Base-by-base conservation (phyloP, 305 asterid genomes). In the Galium porrigens region DNA sequence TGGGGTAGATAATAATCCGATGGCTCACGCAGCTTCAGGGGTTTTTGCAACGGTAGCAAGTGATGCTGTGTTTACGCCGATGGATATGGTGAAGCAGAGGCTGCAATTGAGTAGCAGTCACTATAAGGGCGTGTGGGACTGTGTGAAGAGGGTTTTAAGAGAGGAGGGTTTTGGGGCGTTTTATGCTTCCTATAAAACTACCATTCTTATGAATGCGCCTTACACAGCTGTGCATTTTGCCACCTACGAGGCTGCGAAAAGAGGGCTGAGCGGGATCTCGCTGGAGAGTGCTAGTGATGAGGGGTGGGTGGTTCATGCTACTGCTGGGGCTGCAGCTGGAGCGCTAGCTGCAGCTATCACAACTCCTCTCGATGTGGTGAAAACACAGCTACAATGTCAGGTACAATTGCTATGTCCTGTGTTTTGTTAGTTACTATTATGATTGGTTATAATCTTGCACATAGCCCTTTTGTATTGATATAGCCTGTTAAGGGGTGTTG, bases 81-180 rank as follows among this genome's bases (percentile, higher is more conserved):
- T 86, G 99, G 99, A 94, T 78, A 75, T 90, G 90, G 99, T 89
- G 81, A 89, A 94, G 73, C 97, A 94, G 84, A 82, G 99, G 76
- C 79, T 94, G 77, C 99, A 94, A 71, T 71, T 94, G 84, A 75
- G 85, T 7, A 80, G 68, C n/a, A 94, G 96, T 68, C 95, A 88
- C 32, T 94, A 94, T 54, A 85, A 65, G 25, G 96, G 97, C 46
- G 94, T 94, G 32, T 61, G 73, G 84, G 92, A 94, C 61, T 94
- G 99, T 61, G 83, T 94, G 22, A 70, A 68, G 83, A 80, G 86
- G 67, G 96, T 89, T 68, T 18, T 82, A 76, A 79, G 74, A 75
- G 96, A 94, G 71, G 99, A 89, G 48, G 99, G 99, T 48, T 0
- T 84, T 67, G 65, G 75, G 79, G 96, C 90, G 1, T 94, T 94